Evolutionary conservation across 2,329 filamentous ascomycete genomes (phyloP).

Genomic region (Fusarium sp.): DNA sequence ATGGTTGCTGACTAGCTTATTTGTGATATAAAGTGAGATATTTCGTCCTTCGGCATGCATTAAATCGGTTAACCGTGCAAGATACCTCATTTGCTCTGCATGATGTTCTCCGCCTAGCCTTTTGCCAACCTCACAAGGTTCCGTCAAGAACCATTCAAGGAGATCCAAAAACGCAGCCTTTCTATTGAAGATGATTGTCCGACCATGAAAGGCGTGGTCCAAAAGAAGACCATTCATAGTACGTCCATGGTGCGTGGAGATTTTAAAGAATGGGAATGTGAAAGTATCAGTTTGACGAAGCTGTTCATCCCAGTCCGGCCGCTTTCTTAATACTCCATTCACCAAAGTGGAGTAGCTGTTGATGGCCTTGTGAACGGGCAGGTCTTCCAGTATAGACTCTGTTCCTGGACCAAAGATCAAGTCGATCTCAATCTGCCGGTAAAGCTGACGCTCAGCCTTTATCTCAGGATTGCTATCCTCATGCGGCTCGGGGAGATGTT

Average conservation of each 20-base stretch:
- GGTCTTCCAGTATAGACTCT: neutral
- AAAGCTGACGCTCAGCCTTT: neutral
- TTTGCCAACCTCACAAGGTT: neutral
- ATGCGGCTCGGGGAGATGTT: neutral
- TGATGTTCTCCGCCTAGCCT: neutral
- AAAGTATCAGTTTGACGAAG: neutral
- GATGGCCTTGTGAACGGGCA: neutral
- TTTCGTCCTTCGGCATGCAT: neutral
- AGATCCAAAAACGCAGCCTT: fast-evolving
- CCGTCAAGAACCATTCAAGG: neutral
- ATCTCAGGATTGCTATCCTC: neutral
- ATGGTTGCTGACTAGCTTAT: fast-evolving
- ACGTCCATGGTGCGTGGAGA: fast-evolving
- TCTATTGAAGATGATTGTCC: fast-evolving
- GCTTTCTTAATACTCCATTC: neutral
- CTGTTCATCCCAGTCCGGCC: neutral
- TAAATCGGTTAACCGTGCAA: neutral
- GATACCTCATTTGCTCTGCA: neutral
- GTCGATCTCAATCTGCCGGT: neutral
- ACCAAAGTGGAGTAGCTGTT: neutral
- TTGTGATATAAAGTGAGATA: neutral
- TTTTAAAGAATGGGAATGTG: neutral
- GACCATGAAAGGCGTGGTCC: neutral
- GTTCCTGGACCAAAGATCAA: neutral
- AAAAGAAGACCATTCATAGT: neutral